Percentiles rank a stretch among this genome's conserved stretches.
These are phyloP conservation scores for Hyparrhenia diplandra DNA, from an alignment of 176 grass and related monocot genomes.

Conservation along the genomic window DNA sequence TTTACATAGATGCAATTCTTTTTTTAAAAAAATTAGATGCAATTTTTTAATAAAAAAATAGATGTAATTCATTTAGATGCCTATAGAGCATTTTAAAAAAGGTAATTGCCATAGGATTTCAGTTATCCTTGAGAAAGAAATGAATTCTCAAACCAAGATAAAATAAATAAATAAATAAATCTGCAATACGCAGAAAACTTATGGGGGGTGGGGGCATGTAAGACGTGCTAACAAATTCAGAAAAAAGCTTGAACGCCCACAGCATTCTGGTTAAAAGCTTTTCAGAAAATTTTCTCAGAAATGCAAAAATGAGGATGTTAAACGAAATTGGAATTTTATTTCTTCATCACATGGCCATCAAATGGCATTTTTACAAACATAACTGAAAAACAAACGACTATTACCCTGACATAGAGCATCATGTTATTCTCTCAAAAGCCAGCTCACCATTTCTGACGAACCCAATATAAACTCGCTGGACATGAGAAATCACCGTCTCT, in stretches of 20 bases:
- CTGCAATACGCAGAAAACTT: too few species aligned
- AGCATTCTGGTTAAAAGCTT: too few species aligned
- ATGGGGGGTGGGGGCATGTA: too few species aligned
- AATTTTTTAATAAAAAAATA: too few species aligned
- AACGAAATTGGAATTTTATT: neutral
- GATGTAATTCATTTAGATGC: too few species aligned
- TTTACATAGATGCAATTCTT: neutral
- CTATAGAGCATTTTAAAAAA: neutral
- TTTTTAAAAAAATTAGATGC: too few species aligned
- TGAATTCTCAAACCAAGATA: too few species aligned
- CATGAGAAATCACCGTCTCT: slow-evolving; percentile 20
- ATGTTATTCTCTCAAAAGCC: slow-evolving; percentile 6
- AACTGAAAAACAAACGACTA: neutral
- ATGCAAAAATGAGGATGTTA: too few species aligned
- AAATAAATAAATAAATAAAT: neutral
- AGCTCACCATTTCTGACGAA: slow-evolving; percentile 30
- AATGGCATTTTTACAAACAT: neutral
- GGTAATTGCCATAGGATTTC: neutral
- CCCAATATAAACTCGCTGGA: slow-evolving; percentile 24
- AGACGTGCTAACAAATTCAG: too few species aligned
- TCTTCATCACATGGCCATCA: neutral
- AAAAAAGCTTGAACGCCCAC: too few species aligned
- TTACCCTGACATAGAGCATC: neutral
- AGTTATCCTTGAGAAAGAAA: too few species aligned
- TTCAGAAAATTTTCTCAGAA: too few species aligned